Evolutionary conservation across 2,329 filamentous ascomycete species (phyloP).

Genomic region (Fusarium sp.): DNA sequence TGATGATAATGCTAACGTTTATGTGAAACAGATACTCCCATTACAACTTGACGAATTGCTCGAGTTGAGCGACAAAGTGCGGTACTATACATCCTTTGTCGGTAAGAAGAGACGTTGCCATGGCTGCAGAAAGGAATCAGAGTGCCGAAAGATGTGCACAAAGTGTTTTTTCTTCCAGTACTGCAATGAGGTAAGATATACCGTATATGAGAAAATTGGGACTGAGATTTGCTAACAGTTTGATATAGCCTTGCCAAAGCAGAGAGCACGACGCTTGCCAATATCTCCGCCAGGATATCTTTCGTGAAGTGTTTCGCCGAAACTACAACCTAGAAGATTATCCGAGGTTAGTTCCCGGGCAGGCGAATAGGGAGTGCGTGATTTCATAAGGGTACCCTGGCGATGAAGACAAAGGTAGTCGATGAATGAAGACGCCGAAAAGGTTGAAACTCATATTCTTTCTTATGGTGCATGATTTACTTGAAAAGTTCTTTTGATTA

Average conservation of each 20-base stretch:
- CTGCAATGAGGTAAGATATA: slow-evolving; percentile 19
- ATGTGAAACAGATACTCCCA: neutral
- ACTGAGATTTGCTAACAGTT: neutral
- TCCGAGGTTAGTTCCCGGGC: neutral
- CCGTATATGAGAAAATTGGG: neutral
- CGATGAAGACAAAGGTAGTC: neutral
- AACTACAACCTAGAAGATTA: neutral
- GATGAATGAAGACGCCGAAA: neutral
- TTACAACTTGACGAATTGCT: slow-evolving; percentile 14
- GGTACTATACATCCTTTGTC: neutral
- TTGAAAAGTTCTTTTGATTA: neutral
- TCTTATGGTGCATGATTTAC: neutral
- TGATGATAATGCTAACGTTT: neutral
- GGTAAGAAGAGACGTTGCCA: slow-evolving; percentile 20
- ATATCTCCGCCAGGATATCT: slow-evolving; percentile 11
- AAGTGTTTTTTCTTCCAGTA: slow-evolving; percentile 23
- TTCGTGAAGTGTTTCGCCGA: slow-evolving; percentile 16
- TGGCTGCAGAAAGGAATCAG: slow-evolving; percentile 14
- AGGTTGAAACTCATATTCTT: neutral
- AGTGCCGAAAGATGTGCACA: too few species aligned
- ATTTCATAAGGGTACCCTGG: neutral
- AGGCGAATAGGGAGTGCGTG: neutral
- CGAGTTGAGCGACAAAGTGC: slow-evolving; percentile 21
- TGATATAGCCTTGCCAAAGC: slow-evolving; percentile 19
- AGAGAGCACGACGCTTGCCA: slow-evolving; percentile 9